Percentiles rank a stretch among this genome's conserved stretches.
These are phyloP conservation scores for Daldinia sp. DNA, from an alignment of 2,329 filamentous ascomycete species.

Conservation along the genomic window DNA sequence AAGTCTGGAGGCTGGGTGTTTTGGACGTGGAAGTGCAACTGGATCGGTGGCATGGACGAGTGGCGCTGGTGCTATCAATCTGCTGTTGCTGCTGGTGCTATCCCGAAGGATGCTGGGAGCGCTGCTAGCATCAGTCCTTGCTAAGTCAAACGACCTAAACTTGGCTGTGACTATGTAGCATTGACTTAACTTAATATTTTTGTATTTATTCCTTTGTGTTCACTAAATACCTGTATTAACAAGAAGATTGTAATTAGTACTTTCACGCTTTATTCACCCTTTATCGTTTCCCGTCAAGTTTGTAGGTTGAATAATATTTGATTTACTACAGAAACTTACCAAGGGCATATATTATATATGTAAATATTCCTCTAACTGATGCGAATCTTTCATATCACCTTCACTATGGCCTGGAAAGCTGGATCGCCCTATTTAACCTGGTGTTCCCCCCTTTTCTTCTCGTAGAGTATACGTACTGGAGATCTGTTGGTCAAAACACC, in stretches of 20 bases:
- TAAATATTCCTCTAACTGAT: no score
- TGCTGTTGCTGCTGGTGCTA: conserved; percentile 46
- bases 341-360: no score
- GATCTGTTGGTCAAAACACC: not conserved
- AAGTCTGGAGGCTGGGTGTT: conserved; percentile 67
- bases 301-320: not conserved
- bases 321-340: no score
- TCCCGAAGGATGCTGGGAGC: conserved; percentile 46
- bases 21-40: conserved; percentile 69
- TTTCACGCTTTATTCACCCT: no score
- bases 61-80: conserved; percentile 63
- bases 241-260: not conserved
- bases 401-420: not conserved
- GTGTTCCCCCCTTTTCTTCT: not conserved
- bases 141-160: conserved; percentile 6
- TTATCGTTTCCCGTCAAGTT: not conserved
- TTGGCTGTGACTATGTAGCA: not conserved
- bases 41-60: conserved; percentile 56
- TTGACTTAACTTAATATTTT: not conserved
- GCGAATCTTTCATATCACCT: not conserved
- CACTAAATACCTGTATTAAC: not conserved
- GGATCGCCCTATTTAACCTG: not conserved
- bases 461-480: not conserved
- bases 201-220: conserved; percentile 2
- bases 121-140: conserved; percentile 42